Conservation (phyloP, 1,284 basidiomycete species). For the Retiboletus fuscus region DNA sequence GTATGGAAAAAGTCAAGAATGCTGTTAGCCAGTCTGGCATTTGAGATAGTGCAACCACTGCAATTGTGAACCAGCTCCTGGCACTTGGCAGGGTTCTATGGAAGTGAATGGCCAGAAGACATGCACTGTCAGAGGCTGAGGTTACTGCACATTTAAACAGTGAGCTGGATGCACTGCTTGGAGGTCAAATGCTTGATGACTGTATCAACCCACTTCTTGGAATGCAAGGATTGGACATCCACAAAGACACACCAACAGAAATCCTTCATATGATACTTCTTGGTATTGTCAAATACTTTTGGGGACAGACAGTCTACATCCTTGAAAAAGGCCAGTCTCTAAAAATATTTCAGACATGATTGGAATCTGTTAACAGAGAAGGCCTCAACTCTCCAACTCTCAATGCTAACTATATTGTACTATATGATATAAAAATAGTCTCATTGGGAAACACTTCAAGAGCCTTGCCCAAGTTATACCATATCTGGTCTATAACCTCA, state of each 20-base stretch:
- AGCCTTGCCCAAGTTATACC: constrained; percentile 22
- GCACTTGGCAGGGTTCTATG: constrained; percentile 15
- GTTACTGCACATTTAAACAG: constrained; percentile 17
- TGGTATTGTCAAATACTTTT: constrained; percentile 52
- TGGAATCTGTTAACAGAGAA: too few species aligned
- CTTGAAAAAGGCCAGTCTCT: too few species aligned
- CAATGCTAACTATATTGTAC: too few species aligned
- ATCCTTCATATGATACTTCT: constrained; percentile 50
- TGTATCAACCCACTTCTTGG: constrained; percentile 30
- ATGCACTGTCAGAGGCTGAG: constrained; percentile 9
- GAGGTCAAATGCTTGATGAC: constrained; percentile 10
- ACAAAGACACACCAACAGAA: constrained; percentile 48
- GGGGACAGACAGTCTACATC: constrained; percentile 42
- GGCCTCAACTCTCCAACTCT: too few species aligned
- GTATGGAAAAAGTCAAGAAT: constrained; percentile 22
- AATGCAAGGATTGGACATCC: constrained; percentile 18
- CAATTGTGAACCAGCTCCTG: constrained; percentile 14
- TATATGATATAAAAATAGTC: too few species aligned
- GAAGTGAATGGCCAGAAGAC: constrained; percentile 13
- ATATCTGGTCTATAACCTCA: constrained; percentile 44
- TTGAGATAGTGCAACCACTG: constrained; percentile 8
- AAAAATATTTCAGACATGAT: too few species aligned
- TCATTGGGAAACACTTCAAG: too few species aligned
- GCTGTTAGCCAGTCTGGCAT: constrained; percentile 22
- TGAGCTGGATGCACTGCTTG: constrained; percentile 23